These are phyloP conservation scores for Peziza echinospora DNA, from an alignment of 495 filamentous ascomycete genomes.

Conservation along the genomic window DNA sequence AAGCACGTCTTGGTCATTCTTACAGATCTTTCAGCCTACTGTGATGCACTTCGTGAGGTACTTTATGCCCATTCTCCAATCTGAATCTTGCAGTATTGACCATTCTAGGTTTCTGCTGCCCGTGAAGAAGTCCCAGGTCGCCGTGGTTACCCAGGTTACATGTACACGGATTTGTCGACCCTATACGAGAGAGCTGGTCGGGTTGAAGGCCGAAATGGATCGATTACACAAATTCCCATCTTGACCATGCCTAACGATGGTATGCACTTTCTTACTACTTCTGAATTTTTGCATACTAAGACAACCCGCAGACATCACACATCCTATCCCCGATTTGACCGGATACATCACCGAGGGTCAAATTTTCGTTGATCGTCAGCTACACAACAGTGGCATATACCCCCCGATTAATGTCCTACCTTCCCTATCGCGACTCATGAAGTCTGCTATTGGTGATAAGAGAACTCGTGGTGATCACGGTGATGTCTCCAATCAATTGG, in stretches of 20 bases:
- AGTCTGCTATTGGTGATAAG: conserved; percentile 93
- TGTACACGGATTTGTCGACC: conserved; percentile 99
- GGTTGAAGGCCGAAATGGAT: conserved; percentile 91
- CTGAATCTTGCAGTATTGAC: neutral
- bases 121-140: conserved; percentile 98
- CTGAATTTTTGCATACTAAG: neutral
- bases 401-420: conserved; percentile 98
- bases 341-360: conserved; percentile 98
- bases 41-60: conserved; percentile 93
- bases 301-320: conserved; percentile 58
- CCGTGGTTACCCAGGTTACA: conserved; percentile 99
- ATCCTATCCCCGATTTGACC: conserved; percentile 95
- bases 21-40: conserved; percentile 94
- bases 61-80: neutral
- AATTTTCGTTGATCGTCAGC: conserved; percentile 89
- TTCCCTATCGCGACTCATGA: conserved; percentile 98
- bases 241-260: conserved; percentile 98
- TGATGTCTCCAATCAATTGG: conserved; percentile 92
- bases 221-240: conserved; percentile 97
- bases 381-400: conserved; percentile 91
- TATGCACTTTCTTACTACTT: conserved; percentile 18
- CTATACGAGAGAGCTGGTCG: conserved; percentile 98
- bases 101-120: conserved; percentile 45
- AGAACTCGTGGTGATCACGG: conserved; percentile 90
- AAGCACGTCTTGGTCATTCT: conserved; percentile 98